Conservation (phyloP, 768 basidiomycete species). For the Termitomyces sp. region DNA sequence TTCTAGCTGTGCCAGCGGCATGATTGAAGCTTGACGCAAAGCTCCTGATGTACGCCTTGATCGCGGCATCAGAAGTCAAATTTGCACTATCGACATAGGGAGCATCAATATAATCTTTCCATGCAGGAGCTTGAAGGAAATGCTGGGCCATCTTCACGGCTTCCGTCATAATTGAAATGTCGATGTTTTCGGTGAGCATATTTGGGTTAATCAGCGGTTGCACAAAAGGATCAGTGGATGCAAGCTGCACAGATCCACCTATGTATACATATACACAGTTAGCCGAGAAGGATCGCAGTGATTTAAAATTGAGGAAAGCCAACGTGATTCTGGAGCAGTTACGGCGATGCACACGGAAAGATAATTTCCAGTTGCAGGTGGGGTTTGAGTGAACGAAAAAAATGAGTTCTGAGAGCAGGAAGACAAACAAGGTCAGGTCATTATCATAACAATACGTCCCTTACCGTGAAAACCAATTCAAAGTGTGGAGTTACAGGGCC, state of each 20-base stretch:
- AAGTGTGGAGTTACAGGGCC: slow-evolving; percentile 19
- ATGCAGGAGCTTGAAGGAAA: slow-evolving; percentile 1
- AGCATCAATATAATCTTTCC: slow-evolving; percentile 1
- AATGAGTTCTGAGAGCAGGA: slow-evolving; percentile 5
- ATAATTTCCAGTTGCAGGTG: slow-evolving; percentile 10
- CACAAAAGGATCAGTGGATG: slow-evolving; percentile 5
- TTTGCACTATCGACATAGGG: slow-evolving; percentile 3
- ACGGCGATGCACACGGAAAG: slow-evolving; percentile 2
- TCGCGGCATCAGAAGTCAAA: slow-evolving; percentile 1
- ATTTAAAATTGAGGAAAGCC: background rate
- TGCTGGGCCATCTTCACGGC: background rate
- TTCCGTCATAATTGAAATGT: slow-evolving; percentile 1
- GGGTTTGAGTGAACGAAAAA: slow-evolving; percentile 1
- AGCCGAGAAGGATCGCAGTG: background rate
- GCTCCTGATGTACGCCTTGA: slow-evolving; percentile 1
- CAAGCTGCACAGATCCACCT: slow-evolving; percentile 8
- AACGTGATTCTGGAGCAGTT: slow-evolving; percentile 12
- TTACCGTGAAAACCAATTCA: slow-evolving; percentile 13
- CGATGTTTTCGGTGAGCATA: slow-evolving; percentile 4
- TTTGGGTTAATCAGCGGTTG: slow-evolving; percentile 12
- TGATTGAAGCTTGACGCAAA: slow-evolving; percentile 2
- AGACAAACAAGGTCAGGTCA: background rate
- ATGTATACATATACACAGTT: background rate
- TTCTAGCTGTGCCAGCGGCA: slow-evolving; percentile 1
- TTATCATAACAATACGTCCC: no score